Conservation (phyloP, 1,139 yeast genomes). For the Diutina pseudorugosa region DNA sequence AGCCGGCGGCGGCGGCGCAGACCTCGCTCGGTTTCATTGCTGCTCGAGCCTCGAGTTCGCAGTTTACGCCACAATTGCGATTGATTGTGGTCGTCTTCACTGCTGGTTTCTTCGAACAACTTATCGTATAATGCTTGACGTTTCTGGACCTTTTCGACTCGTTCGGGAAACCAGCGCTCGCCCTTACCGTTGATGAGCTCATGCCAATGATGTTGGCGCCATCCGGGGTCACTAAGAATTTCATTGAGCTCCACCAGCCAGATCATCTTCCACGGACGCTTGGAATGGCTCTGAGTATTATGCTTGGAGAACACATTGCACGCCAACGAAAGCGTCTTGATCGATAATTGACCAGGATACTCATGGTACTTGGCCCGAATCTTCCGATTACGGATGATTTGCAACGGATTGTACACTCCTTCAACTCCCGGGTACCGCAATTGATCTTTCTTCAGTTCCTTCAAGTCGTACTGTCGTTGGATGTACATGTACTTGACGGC, state of each 20-base stretch:
- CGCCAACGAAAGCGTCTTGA: conserved; percentile 34
- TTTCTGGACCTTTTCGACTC: neutral
- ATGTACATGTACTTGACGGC: conserved; percentile 39
- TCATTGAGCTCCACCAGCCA: conserved; percentile 70
- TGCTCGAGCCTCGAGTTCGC: neutral
- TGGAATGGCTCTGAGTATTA: conserved; percentile 13
- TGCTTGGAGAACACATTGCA: conserved; percentile 41
- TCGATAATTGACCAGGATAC: conserved; percentile 20
- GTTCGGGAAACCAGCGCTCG: conserved; percentile 32
- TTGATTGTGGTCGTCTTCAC: neutral
- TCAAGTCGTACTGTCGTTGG: conserved; percentile 21
- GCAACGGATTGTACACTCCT: conserved; percentile 72
- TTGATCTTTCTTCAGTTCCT: conserved; percentile 10
- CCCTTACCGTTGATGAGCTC: conserved; percentile 46
- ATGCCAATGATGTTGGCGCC: conserved; percentile 60
- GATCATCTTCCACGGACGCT: conserved; percentile 22
- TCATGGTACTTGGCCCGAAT: conserved; percentile 29
- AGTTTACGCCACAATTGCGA: neutral
- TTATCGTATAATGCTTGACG: neutral
- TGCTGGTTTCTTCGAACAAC: conserved; percentile 1
- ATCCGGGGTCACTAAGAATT: conserved; percentile 43
- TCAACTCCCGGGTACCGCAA: conserved; percentile 37
- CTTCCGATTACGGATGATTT: conserved; percentile 59
- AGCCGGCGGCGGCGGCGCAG: neutral
- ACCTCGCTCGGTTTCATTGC: neutral